Conservation (phyloP, 306 rosid species). For the Malus sylvestris region DNA sequence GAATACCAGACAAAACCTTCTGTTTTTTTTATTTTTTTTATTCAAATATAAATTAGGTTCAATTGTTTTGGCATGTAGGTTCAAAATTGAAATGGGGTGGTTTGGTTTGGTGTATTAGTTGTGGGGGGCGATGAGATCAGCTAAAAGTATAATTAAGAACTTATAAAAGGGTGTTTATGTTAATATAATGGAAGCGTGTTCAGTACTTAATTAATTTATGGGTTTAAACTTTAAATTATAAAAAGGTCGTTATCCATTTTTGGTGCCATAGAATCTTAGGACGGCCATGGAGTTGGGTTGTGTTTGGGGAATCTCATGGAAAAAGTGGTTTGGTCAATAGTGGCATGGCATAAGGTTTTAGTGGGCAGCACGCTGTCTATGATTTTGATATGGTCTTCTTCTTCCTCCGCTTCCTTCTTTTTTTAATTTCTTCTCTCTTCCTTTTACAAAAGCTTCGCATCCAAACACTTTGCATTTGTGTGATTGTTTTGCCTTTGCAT, state of each 20-base stretch:
- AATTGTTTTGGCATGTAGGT: constrained; percentile 8
- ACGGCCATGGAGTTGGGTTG: constrained; percentile 54
- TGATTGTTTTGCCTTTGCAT: neutral
- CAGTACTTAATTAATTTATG: neutral
- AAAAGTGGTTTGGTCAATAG: constrained; percentile 42
- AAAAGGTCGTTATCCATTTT: constrained; percentile 38
- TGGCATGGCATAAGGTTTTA: constrained; percentile 31
- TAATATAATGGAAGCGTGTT: constrained; percentile 1
- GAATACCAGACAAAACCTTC: neutral
- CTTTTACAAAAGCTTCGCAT: constrained; percentile 17
- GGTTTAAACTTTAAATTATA: neutral
- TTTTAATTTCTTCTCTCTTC: neutral
- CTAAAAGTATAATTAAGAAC: constrained; percentile 16
- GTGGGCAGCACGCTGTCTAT: constrained; percentile 57
- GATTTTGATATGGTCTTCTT: constrained; percentile 32
- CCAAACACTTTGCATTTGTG: neutral
- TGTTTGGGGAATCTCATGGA: constrained; percentile 55
- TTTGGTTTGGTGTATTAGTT: constrained; percentile 37
- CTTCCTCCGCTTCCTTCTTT: neutral
- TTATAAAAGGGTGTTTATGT: neutral
- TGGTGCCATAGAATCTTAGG: constrained; percentile 62
- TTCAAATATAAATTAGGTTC: neutral
- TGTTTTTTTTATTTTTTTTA: too few species aligned
- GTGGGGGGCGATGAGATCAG: neutral
- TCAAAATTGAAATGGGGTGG: constrained; percentile 31